Evolutionary conservation across 108 stramenopile species (phyloP).

Genomic region (Parmales sp.): DNA sequence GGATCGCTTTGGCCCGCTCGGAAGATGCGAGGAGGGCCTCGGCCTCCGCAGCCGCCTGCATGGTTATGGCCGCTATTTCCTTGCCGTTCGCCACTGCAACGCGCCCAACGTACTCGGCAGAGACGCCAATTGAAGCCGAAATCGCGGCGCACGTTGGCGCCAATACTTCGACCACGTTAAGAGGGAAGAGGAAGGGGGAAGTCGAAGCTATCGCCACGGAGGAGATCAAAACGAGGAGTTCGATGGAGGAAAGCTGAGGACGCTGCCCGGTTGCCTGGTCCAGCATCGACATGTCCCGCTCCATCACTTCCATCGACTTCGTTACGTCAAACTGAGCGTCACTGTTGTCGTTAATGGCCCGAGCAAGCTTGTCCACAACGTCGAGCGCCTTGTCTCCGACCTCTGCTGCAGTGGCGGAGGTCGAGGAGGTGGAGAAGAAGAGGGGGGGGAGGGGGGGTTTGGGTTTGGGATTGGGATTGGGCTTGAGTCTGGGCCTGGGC

Average conservation of each 20-base stretch:
- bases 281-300: too few relatives aligned
- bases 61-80: slow-evolving; percentile 70
- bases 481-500: too few relatives aligned
- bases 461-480: too few relatives aligned
- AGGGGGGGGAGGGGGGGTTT: too few relatives aligned
- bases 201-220: slow-evolving; percentile 45
- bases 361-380: too few relatives aligned
- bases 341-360: too few relatives aligned
- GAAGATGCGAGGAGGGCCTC: slow-evolving; percentile 71
- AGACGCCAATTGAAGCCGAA: slow-evolving; percentile 70
- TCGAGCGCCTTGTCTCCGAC: too few relatives aligned
- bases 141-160: slow-evolving; percentile 52
- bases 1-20: slow-evolving; percentile 75
- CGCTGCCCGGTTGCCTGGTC: too few relatives aligned
- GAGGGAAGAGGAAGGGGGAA: slow-evolving; percentile 52
- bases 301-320: too few relatives aligned
- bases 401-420: too few relatives aligned
- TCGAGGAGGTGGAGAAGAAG: too few relatives aligned
- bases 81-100: slow-evolving; percentile 81
- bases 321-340: too few relatives aligned
- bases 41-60: slow-evolving; percentile 79
- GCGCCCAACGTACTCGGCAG: slow-evolving; percentile 72
- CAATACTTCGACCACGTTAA: slow-evolving; percentile 54
- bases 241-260: slow-evolving; percentile 51
- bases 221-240: slow-evolving; percentile 43